These are phyloP conservation scores for Botrytis sinoallii DNA, from an alignment of 2,329 filamentous ascomycete species.

Conservation along the genomic window DNA sequence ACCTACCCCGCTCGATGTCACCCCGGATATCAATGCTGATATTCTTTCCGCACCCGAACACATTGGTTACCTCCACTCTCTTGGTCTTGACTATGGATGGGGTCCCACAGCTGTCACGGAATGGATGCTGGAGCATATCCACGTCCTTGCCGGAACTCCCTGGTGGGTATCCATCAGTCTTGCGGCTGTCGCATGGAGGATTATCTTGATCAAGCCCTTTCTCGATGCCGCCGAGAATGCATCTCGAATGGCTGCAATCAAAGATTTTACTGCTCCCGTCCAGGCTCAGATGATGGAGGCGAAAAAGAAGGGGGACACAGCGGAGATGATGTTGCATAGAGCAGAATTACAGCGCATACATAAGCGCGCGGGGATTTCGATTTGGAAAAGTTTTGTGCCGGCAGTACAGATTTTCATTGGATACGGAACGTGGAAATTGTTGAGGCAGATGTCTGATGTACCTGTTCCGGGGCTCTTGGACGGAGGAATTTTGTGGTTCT, in stretches of 20 bases:
- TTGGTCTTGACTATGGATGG: constrained; percentile 86
- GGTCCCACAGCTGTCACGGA: constrained; percentile 73
- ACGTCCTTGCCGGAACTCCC: constrained; percentile 69
- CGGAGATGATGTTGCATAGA: constrained; percentile 46
- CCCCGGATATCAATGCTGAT: constrained; percentile 26
- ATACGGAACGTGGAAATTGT: constrained; percentile 75
- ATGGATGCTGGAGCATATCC: constrained; percentile 75
- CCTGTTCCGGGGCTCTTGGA: constrained; percentile 76
- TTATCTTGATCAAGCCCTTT: constrained; percentile 63
- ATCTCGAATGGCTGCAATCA: constrained; percentile 60
- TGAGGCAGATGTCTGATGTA: constrained; percentile 69
- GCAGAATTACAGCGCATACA: constrained; percentile 51
- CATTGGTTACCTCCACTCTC: constrained; percentile 75
- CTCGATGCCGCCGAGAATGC: constrained; percentile 58
- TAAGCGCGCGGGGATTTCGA: constrained; percentile 52
- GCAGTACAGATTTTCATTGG: constrained; percentile 67
- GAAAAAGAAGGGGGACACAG: constrained; percentile 44
- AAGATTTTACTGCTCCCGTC: constrained; percentile 55
- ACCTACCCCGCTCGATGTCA: constrained; percentile 27
- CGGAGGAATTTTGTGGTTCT: constrained; percentile 74
- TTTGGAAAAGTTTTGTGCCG: constrained; percentile 51
- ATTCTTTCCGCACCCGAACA: constrained; percentile 47
- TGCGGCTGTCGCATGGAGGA: constrained; percentile 63
- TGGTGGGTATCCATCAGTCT: constrained; percentile 78
- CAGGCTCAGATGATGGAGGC: constrained; percentile 50